Percentiles rank a stretch among this genome's conserved stretches.
These are phyloP conservation scores for Didymella sp. DNA, from an alignment of 2,329 filamentous ascomycete genomes.

Conservation along the genomic window DNA sequence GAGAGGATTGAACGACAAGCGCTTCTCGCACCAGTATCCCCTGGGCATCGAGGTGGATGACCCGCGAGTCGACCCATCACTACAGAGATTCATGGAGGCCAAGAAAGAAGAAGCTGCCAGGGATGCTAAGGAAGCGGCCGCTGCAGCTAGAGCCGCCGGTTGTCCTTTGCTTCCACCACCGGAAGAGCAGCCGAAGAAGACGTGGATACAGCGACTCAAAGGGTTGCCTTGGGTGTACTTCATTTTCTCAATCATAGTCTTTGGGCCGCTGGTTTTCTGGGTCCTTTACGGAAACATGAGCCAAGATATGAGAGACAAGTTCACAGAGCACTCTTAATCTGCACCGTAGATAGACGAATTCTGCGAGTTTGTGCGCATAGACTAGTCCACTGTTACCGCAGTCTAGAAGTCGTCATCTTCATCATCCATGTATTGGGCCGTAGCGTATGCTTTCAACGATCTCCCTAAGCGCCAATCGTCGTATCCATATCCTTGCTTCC, in stretches of 20 bases:
- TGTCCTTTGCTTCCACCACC: background rate
- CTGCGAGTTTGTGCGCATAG: background rate
- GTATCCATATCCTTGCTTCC: constrained; percentile 54
- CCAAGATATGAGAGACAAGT: background rate
- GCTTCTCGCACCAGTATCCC: constrained; percentile 6
- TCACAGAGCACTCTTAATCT: background rate
- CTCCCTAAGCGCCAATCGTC: constrained; percentile 52
- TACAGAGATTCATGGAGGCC: background rate
- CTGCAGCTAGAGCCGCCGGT: background rate
- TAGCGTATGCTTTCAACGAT: background rate
- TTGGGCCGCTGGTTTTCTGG: background rate
- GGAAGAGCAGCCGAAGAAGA: background rate
- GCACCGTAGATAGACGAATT: background rate
- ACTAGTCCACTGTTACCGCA: background rate
- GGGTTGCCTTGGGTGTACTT: background rate
- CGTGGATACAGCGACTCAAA: background rate
- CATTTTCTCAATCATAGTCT: background rate
- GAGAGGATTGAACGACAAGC: background rate
- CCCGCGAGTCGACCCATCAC: background rate
- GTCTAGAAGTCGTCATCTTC: background rate
- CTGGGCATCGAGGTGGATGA: background rate
- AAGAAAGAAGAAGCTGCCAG: background rate
- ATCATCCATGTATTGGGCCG: background rate
- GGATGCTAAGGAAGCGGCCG: background rate
- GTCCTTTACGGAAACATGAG: background rate